Evolutionary conservation across 768 basidiomycete genomes (phyloP), one percentile per base, ranked within the genome.

Genomic region (Tulasnella sp.): DNA sequence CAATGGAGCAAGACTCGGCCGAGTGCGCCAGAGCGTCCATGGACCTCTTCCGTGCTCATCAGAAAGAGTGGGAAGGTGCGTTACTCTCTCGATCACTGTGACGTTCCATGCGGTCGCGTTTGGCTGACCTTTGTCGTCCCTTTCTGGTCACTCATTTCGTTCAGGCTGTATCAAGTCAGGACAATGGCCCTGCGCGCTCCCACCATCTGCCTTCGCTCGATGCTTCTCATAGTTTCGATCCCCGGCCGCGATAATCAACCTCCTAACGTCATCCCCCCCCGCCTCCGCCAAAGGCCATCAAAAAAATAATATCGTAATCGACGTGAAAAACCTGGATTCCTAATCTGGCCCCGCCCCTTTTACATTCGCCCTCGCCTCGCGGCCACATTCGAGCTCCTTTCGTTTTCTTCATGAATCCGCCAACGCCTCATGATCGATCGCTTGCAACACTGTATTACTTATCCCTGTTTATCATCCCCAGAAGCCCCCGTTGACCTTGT

Each of bases 11-110:
- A 15, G 48, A 59, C 58, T 59, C 58, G 27, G 61, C 42, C 38
- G 61, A 61, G 47, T 42, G 32, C 9, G 26, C 43, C n/a, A 1
- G 61, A 11, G 61, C 61, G 41, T 13, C 61, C n/a, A 56, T 61
- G 47, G 61, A 61, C 44, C 43, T 61, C 41, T 61, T 56, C 34
- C 38, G 61, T 24, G 58, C 53, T 5, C 54, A 56, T 27, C 50
- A 61, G 38, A 52, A 56, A 48, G 53, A 61, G 23, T 61, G 61
- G 61, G 61, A 61, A 29, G 61, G 54, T 55, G 26, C 21, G 61
- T 7, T 2, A 19, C 9, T 19, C 24, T 26, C 17, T 26, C 34
- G 19, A 49, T 48, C 45, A 45, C 8, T 38, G 34, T 38, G 5
- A 7, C 15, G 15, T 38, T 15, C 7, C 34, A 38, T 38, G 15